A percentile compares a stretch with the other conserved stretches of the same genome.
These are phyloP conservation scores for Candida suzukii DNA, from an alignment of 805 yeast genomes.

Conservation along the genomic window DNA sequence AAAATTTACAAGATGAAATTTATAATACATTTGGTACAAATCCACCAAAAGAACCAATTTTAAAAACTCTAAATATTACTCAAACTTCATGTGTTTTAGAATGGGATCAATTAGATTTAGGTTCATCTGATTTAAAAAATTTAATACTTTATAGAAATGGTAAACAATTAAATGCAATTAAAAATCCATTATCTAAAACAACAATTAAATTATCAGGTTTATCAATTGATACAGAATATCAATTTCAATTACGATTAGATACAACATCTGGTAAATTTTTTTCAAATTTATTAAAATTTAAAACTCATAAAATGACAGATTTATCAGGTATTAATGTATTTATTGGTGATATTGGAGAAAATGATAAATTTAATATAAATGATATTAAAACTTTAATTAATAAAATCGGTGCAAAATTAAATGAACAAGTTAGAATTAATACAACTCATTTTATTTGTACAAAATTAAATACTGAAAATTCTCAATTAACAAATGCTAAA, in stretches of 20 bases:
- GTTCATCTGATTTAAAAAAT: slow-evolving; percentile 73
- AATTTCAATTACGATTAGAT: slow-evolving; percentile 70
- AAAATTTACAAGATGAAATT: slow-evolving; percentile 64
- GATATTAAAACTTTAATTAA: slow-evolving; percentile 59
- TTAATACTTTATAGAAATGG: slow-evolving; percentile 73
- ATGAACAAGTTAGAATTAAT: slow-evolving; percentile 68
- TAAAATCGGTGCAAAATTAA: slow-evolving; percentile 78
- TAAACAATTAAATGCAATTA: slow-evolving; percentile 70
- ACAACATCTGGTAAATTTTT: slow-evolving; percentile 85
- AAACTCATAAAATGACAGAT: slow-evolving; percentile 95
- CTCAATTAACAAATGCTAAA: slow-evolving; percentile 68
- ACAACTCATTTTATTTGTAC: slow-evolving; percentile 92
- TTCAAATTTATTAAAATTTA: slow-evolving; percentile 61
- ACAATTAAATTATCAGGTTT: slow-evolving; percentile 88
- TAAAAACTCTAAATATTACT: slow-evolving; percentile 70
- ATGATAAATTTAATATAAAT: slow-evolving; percentile 38
- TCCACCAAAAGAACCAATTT: slow-evolving; percentile 64
- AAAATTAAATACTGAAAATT: slow-evolving; percentile 50
- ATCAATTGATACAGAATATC: slow-evolving; percentile 76
- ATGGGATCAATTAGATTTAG: slow-evolving; percentile 85
- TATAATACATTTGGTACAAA: slow-evolving; percentile 63
- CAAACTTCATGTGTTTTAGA: slow-evolving; percentile 93
- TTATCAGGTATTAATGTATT: slow-evolving; percentile 88
- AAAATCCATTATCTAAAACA: slow-evolving; percentile 70
- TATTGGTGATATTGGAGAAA: slow-evolving; percentile 67